Evolutionary conservation across 345 rosid genomes (phyloP).

Genomic region (Lepidium didymum): DNA sequence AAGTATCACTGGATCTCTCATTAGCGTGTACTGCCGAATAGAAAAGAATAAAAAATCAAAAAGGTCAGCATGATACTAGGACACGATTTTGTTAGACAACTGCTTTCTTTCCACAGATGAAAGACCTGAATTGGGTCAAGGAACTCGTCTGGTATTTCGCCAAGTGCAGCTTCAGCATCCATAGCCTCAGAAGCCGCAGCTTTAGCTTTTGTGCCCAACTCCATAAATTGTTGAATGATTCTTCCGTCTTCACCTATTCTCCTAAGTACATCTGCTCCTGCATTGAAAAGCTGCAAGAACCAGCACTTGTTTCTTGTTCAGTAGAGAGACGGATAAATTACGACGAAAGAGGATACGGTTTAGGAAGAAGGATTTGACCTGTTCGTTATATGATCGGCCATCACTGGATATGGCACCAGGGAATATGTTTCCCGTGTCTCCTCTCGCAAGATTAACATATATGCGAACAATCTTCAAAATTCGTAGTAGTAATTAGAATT

Average conservation of each 20-base stretch:
- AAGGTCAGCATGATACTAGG: background rate
- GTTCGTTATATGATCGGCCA: slow-evolving; percentile 93
- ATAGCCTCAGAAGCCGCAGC: slow-evolving; percentile 92
- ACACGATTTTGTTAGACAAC: background rate
- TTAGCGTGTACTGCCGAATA: slow-evolving; percentile 61
- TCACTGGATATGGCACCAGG: slow-evolving; percentile 91
- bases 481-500: slow-evolving; percentile 4
- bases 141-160: slow-evolving; percentile 96
- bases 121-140: slow-evolving; percentile 54
- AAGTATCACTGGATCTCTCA: slow-evolving; percentile 98
- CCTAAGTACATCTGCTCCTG: slow-evolving; percentile 75
- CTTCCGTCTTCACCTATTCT: slow-evolving; percentile 81
- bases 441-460: slow-evolving; percentile 85
- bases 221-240: slow-evolving; percentile 62
- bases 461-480: slow-evolving; percentile 77
- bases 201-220: slow-evolving; percentile 74
- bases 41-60: background rate
- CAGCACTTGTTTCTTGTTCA: slow-evolving; percentile 3
- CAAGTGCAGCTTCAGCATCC: slow-evolving; percentile 92
- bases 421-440: slow-evolving; percentile 72
- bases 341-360: background rate
- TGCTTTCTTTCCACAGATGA: background rate
- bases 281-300: slow-evolving; percentile 62
- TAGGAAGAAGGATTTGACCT: slow-evolving; percentile 38
- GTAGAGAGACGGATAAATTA: background rate